phyloP scores from a whole-genome alignment of 1,284 basidiomycete genomes.

The Microstroma glucosiphilum region DNA sequence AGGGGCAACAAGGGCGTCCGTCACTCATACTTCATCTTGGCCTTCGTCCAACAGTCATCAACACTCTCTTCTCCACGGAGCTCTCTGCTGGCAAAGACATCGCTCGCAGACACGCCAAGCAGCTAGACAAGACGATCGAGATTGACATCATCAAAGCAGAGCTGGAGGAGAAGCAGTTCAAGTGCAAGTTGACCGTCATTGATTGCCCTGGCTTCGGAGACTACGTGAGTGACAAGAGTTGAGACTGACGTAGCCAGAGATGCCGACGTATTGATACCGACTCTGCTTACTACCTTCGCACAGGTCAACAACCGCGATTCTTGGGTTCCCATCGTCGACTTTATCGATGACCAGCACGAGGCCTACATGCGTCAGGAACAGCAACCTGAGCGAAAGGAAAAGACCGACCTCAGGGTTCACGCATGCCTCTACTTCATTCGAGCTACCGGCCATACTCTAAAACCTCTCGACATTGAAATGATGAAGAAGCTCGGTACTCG shows the following conservation, averaged over 20 bases:
- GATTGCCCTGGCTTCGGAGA: slow-evolving; percentile 98
- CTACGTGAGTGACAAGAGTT: slow-evolving; percentile 61
- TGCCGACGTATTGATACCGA: neutral
- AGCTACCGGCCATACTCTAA: slow-evolving; percentile 92
- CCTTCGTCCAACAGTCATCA: slow-evolving; percentile 59
- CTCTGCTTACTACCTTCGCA: slow-evolving; percentile 44
- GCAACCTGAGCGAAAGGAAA: slow-evolving; percentile 85
- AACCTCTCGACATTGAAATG: slow-evolving; percentile 97
- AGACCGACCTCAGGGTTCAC: slow-evolving; percentile 91
- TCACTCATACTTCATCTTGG: neutral
- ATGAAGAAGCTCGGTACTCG: slow-evolving; percentile 95
- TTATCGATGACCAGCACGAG: slow-evolving; percentile 99
- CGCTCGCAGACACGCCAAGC: slow-evolving; percentile 81
- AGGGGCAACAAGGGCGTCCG: neutral
- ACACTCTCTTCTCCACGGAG: slow-evolving; percentile 98
- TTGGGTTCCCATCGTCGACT: slow-evolving; percentile 96
- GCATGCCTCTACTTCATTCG: slow-evolving; percentile 97
- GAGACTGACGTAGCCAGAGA: too few relatives aligned
- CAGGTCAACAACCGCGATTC: slow-evolving; percentile 91
- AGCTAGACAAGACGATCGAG: slow-evolving; percentile 97
- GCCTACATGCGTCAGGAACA: slow-evolving; percentile 99
- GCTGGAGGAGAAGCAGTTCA: slow-evolving; percentile 97
- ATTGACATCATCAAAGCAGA: slow-evolving; percentile 59
- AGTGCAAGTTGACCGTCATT: slow-evolving; percentile 96
- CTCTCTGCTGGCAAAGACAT: slow-evolving; percentile 88